These are phyloP conservation scores for Fusarium praegraminearum DNA, from an alignment of 2,329 filamentous ascomycete genomes.

Conservation along the genomic window DNA sequence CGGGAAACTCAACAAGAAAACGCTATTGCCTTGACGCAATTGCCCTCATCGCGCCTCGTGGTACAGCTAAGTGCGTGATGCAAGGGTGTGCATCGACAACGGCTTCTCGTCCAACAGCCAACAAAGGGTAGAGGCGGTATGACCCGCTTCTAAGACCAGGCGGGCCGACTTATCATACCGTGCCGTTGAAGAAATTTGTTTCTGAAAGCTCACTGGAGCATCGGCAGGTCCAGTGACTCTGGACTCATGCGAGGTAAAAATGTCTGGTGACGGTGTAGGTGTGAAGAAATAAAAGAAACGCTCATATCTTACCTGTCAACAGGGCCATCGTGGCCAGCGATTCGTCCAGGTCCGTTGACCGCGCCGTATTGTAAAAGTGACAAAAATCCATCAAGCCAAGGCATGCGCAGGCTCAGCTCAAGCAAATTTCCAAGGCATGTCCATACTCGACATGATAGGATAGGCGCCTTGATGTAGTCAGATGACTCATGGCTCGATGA, in stretches of 20 bases:
- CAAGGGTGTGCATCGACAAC: slow-evolving; percentile 28
- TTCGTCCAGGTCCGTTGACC: slow-evolving; percentile 77
- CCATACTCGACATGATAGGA: slow-evolving; percentile 84
- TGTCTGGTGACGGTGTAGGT: slow-evolving; percentile 33
- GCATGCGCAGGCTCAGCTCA: slow-evolving; percentile 84
- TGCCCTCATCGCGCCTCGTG: background rate
- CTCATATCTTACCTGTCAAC: slow-evolving; percentile 85
- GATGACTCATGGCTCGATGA: slow-evolving; percentile 29
- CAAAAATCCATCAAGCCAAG: slow-evolving; percentile 83
- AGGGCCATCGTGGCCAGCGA: slow-evolving; percentile 80
- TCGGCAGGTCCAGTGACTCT: slow-evolving; percentile 60
- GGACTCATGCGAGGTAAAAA: slow-evolving; percentile 59
- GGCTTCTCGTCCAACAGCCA: slow-evolving; percentile 10
- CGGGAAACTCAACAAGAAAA: slow-evolving; percentile 22
- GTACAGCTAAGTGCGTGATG: slow-evolving; percentile 22
- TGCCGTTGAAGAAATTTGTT: slow-evolving; percentile 33
- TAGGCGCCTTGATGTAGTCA: slow-evolving; percentile 64
- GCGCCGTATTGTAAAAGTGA: slow-evolving; percentile 81
- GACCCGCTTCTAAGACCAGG: slow-evolving; percentile 32
- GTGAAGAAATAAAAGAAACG: slow-evolving; percentile 42
- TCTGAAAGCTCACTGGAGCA: slow-evolving; percentile 55
- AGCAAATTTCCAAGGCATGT: slow-evolving; percentile 77
- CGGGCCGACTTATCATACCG: slow-evolving; percentile 38
- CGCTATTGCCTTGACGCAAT: slow-evolving; percentile 4
- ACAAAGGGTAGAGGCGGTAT: slow-evolving; percentile 28